Conservation (phyloP, 2,329 filamentous ascomycete genomes). For the Neopestalotiopsis clavispora region DNA sequence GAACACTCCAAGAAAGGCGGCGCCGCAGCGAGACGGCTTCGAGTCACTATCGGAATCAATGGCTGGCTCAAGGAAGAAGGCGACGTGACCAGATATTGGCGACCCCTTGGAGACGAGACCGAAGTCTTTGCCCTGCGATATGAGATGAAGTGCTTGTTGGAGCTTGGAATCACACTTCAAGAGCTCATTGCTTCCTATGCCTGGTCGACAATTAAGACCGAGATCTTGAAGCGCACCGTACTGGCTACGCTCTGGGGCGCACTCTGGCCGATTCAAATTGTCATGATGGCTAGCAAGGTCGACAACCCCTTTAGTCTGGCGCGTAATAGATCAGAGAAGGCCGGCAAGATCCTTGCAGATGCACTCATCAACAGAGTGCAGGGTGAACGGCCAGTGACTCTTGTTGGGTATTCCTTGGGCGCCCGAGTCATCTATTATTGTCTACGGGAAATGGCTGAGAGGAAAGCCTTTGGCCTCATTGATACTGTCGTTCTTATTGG, state of each 20-base stretch:
- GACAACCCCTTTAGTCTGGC: slow-evolving; percentile 85
- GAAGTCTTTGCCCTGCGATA: slow-evolving; percentile 87
- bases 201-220: slow-evolving; percentile 73
- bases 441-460: slow-evolving; percentile 65
- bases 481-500: slow-evolving; percentile 74
- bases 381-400: slow-evolving; percentile 69
- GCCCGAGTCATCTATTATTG: slow-evolving; percentile 73
- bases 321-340: slow-evolving; percentile 78
- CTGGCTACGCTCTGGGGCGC: slow-evolving; percentile 71
- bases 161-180: slow-evolving; percentile 75
- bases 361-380: slow-evolving; percentile 70
- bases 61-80: slow-evolving; percentile 81
- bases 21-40: slow-evolving; percentile 56
- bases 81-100: slow-evolving; percentile 82
- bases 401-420: slow-evolving; percentile 71
- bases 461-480: slow-evolving; percentile 71
- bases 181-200: slow-evolving; percentile 76
- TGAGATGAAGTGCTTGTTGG: slow-evolving; percentile 78
- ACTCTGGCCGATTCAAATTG: slow-evolving; percentile 70
- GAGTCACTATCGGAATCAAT: slow-evolving; percentile 85
- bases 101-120: slow-evolving; percentile 69
- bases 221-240: slow-evolving; percentile 76
- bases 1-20: slow-evolving; percentile 33
- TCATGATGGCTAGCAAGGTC: slow-evolving; percentile 70
- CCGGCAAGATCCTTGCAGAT: slow-evolving; percentile 73